Conservation (phyloP, 2,329 filamentous ascomycete genomes). For the Aspergillus hortae region DNA sequence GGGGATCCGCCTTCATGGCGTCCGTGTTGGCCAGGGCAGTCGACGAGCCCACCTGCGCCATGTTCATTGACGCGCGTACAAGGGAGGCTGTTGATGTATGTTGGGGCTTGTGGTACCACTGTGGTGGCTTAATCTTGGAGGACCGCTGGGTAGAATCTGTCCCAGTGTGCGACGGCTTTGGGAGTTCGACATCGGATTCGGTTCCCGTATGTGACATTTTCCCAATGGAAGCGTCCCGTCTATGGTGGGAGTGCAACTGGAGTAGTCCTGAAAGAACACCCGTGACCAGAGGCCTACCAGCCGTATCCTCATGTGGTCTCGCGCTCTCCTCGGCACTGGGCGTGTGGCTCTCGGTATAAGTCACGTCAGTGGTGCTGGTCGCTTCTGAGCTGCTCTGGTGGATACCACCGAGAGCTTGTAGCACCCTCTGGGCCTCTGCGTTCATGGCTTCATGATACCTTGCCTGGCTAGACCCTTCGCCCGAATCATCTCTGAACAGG, state of each 20-base stretch:
- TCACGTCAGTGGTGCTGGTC: too few species aligned
- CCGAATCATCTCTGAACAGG: background rate
- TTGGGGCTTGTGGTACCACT: background rate
- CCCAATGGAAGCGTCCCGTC: background rate
- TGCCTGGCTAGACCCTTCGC: background rate
- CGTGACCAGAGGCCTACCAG: background rate
- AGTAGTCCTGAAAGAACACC: background rate
- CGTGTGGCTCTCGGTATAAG: background rate
- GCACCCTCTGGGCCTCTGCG: background rate
- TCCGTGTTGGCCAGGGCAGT: constrained; percentile 6
- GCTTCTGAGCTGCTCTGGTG: too few species aligned
- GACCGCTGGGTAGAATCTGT: background rate
- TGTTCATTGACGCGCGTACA: constrained; percentile 4
- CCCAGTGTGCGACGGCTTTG: background rate
- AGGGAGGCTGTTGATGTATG: background rate
- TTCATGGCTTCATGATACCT: background rate
- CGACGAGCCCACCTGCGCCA: constrained; percentile 10
- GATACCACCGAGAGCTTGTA: background rate
- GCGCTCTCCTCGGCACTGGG: background rate
- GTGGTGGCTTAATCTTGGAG: background rate
- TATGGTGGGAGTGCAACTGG: background rate
- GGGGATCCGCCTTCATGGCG: background rate
- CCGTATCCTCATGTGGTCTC: background rate
- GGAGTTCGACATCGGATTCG: background rate
- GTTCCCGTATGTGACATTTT: background rate